A percentile compares a stretch with the other conserved stretches of the same genome.
Evolutionary conservation across 345 rosid genomes (phyloP).

Genomic region (Salix purpurea): DNA sequence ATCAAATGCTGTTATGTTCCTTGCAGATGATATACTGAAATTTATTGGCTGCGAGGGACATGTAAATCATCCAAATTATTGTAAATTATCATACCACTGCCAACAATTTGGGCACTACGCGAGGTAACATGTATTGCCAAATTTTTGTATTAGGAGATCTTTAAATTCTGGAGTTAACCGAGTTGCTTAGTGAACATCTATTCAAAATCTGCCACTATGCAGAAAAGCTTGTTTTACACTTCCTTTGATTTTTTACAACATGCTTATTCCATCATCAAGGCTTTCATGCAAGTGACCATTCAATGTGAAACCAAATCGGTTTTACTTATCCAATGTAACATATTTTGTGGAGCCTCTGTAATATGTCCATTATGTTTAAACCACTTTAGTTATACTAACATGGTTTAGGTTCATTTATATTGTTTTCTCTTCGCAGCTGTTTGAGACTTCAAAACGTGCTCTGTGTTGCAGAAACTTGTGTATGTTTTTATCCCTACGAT

Average conservation of each 20-base stretch:
- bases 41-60: conserved; percentile 48
- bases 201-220: background rate
- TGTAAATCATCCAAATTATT: conserved; percentile 25
- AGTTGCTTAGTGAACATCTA: background rate
- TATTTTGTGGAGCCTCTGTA: background rate
- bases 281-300: conserved; percentile 4
- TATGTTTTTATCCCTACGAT: conserved; percentile 34
- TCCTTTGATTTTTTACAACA: background rate
- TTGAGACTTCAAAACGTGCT: conserved; percentile 79
- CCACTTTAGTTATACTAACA: no score
- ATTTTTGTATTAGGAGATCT: conserved; percentile 1
- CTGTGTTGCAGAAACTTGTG: conserved; percentile 66
- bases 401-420: background rate
- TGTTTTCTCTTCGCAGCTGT: conserved; percentile 46
- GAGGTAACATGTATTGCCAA: conserved; percentile 34
- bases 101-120: conserved; percentile 50
- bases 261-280: background rate
- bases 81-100: conserved; percentile 61
- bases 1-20: background rate
- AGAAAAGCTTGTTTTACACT: background rate
- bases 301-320: background rate
- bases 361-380: background rate
- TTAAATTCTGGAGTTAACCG: background rate
- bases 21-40: conserved; percentile 48
- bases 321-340: background rate